Evolutionary conservation across 192 early-diverging fungal genomes (phyloP), one percentile per base, ranked within the genome.

Genomic region (Backusella macrospora): DNA sequence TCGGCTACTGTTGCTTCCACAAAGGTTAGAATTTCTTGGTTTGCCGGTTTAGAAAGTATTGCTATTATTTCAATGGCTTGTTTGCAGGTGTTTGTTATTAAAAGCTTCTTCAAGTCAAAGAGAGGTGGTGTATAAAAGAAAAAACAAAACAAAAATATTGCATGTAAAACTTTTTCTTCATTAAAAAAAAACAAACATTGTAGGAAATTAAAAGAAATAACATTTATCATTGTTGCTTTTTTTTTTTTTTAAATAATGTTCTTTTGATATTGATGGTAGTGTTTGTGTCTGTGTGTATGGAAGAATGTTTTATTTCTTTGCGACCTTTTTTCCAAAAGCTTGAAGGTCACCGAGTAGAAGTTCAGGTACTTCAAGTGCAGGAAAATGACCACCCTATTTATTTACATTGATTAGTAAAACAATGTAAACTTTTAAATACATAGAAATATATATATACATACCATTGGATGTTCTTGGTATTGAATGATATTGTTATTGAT

Each of bases 41-140:
- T 98, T 86, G 93, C 95, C 37, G 72, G 90, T 15, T 65, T 91
- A 34, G 93, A 98, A 82, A 89, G 87, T 66, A 62, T 89, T 55
- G 76, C 92, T 44, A 93, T 99, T 49, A 86, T 98, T 37, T 68
- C 85, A 48, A 96, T 96, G 85, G 91, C 95, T 12, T 89, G 90
- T 8, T 73, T 95, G 18, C 98, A 99, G 84, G 96, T 99, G 21
- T 95, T 93, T 82, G 92, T 95, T 37, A 93, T 99, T 73, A 90
- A 91, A 79, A 92, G 87, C 29, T 95, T 99, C 89, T 99, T 99
- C 82, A 90, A 87, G 21, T 85, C 86, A 71, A 91, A 90, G 76
- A 80, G 78, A 4, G 84, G 85, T n/a, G 81, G 81, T 55, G 87
- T 88, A 26, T 88, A 83, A 68, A 29, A 46, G 14, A 38, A 37